Base-by-base conservation (phyloP, 2,329 filamentous ascomycete species). In the Xylariaceae sp. region DNA sequence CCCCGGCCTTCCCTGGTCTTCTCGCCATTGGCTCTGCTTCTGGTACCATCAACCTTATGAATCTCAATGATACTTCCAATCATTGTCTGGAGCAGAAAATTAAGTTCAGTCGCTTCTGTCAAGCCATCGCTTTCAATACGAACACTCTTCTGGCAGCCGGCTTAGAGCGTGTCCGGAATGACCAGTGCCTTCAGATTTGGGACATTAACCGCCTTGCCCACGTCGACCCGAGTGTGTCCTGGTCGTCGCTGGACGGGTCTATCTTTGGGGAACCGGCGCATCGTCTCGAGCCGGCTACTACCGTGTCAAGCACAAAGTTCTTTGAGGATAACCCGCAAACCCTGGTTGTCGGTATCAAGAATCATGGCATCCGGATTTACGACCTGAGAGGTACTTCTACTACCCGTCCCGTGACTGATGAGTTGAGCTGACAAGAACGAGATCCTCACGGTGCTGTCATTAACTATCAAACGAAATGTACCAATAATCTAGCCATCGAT, bases 261-360 rank as follows among this genome's bases (percentile, higher is more conserved):
- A 62, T 76, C 66, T 70, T 81, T 67, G 70, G 79, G 66, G 78
- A 84, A 70, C 74, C 87, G 58, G 69, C 80, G 66, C 71, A 83
- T 68, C 75, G 81, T 26, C 71, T 85, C 3, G 84, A 87, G 65
- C 78, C 80, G 3, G 84, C 81, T 50, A 86, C 90, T 42, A 85
- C 87, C n/a, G 85, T 94, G 29, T 89, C 87, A 1, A 91, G 88
- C 65, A 84, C 91, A 63, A 85, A 88, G 64, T 95, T 92, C 74
- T 91, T 92, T 56, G 81, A 88, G 55, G 82, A 87, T 60, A 86
- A 85, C 60, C 88, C 89, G 6, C 82, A 89, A 59, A 87, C 86
- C 27, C 73, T 94, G 8, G 82, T 91, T 31, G 85, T 86, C 31
- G 88, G 87, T 1, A 86, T 91, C 48, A 88, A 88, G 61, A 82